Evolutionary conservation across 805 yeast genomes (phyloP).

Genomic region (Candida ficus): DNA sequence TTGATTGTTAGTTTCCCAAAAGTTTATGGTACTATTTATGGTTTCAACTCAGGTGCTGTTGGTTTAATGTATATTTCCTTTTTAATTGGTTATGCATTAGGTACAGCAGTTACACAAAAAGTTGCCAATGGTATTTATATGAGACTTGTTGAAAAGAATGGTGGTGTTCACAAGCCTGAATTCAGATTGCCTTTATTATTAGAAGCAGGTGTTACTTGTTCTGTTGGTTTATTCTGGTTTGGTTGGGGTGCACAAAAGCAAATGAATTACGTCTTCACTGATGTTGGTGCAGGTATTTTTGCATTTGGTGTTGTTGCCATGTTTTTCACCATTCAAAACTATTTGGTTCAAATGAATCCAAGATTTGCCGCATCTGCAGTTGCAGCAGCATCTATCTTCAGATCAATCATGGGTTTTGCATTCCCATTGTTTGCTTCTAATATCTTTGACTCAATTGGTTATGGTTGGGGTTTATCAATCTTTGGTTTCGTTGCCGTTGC

Average conservation of each 20-base stretch:
- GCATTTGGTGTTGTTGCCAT: slow-evolving; percentile 56
- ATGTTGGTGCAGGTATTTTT: slow-evolving; percentile 54
- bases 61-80: slow-evolving; percentile 58
- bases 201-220: slow-evolving; percentile 44
- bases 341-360: slow-evolving; percentile 67
- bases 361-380: slow-evolving; percentile 63
- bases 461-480: slow-evolving; percentile 69
- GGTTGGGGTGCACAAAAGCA: slow-evolving; percentile 64
- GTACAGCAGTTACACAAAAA: slow-evolving; percentile 44
- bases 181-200: slow-evolving; percentile 49
- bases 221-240: slow-evolving; percentile 61
- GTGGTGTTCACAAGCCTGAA: slow-evolving; percentile 58
- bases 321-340: slow-evolving; percentile 64
- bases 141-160: slow-evolving; percentile 34
- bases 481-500: slow-evolving; percentile 53
- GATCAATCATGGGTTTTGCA: slow-evolving; percentile 63
- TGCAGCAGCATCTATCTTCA: slow-evolving; percentile 62
- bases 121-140: slow-evolving; percentile 37
- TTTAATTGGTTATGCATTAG: slow-evolving; percentile 49
- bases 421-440: slow-evolving; percentile 62
- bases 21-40: slow-evolving; percentile 42
- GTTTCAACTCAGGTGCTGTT: slow-evolving; percentile 40
- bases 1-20: slow-evolving; percentile 56
- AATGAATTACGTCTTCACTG: slow-evolving; percentile 59
- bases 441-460: slow-evolving; percentile 52